Base-by-base conservation (phyloP, 371 early-diverging fungal genomes). In the Funneliformis caledonium region DNA sequence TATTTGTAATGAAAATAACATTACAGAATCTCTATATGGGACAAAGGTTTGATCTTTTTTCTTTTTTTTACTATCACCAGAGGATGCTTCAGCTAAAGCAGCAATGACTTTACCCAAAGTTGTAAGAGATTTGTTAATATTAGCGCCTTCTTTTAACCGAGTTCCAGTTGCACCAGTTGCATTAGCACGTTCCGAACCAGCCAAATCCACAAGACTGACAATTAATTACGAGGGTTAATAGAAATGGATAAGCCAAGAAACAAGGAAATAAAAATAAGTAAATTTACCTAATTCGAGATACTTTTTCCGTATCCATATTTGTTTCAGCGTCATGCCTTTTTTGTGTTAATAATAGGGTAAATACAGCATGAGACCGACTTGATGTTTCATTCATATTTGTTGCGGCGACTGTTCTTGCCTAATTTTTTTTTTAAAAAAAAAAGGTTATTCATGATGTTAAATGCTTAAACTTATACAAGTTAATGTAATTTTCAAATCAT, bases 61-160 rank as follows among this genome's bases (percentile, higher is more conserved):
- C 69, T 88, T 89, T 14, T 89, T 91, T 70, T 87, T 87, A 7
- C 82, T 81, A 43, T 87, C 86, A 52, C 83, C 83, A 69, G 85
- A 76, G 22, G 92, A 90, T 76, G 89, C 91, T 70, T 96, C 96
- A 6, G 97, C 96, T 48, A 99, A 88, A 43, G 96, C 95, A 12
- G 94, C 93, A 80, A 99, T 99, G 22, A 99, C 99, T 81, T 97
- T 99, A 16, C 99, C 99, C 2, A 99, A 89, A 0, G 97, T 91
- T 43, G 96, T 94, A 10, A 99, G 88, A 2, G 96, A 96, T 83
- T 93, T 93, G 89, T 99, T 99, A 84, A 99, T 99, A 80, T 96
- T 95, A 42, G 97, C 96, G n/a, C 99, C 99, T 88, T 99, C 99
- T 84, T 98, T 98, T 26, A 99, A 86, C 11, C 99, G 91, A n/a